Evolutionary conservation across 2,329 filamentous ascomycete species (phyloP).

Genomic region (Aspergillus calidoustus): DNA sequence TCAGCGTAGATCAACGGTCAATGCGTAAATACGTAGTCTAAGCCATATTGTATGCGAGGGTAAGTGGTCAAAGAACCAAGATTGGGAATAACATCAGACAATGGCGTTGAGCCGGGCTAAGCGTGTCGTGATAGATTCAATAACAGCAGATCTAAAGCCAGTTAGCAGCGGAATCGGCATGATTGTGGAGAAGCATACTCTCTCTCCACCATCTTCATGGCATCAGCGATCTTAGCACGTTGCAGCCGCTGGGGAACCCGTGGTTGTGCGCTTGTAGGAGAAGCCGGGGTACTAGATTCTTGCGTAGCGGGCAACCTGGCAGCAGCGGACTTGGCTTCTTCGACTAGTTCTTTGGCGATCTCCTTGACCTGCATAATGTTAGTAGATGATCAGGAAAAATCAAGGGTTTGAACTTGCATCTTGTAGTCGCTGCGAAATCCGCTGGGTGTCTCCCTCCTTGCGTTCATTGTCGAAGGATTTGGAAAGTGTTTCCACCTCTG

Average conservation of each 20-base stretch:
- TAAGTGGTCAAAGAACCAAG: not conserved
- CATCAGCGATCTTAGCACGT: constrained; percentile 51
- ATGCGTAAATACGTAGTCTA: not conserved
- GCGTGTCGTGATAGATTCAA: constrained; percentile 48
- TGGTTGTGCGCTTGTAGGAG: constrained; percentile 34
- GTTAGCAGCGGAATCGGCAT: constrained; percentile 3
- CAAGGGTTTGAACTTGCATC: constrained; percentile 38
- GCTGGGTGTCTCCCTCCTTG: constrained; percentile 28
- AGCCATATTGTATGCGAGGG: not conserved
- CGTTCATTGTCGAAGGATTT: constrained; percentile 38
- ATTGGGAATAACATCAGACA: constrained; percentile 26
- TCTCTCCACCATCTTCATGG: constrained; percentile 56
- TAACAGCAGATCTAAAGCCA: constrained; percentile 44
- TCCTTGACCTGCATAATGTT: constrained; percentile 43
- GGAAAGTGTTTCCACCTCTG: constrained; percentile 48
- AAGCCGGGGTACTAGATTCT: constrained; percentile 36
- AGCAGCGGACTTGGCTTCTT: constrained; percentile 41
- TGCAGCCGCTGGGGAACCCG: constrained; percentile 49
- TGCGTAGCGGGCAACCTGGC: constrained; percentile 31
- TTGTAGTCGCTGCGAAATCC: constrained; percentile 43
- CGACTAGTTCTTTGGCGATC: constrained; percentile 42
- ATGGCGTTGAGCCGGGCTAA: constrained; percentile 46
- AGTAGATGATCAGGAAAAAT: constrained; percentile 6
- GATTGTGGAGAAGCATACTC: constrained; percentile 41
- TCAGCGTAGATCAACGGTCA: not conserved